phyloP scores from a whole-genome alignment of 257 asterid species.

The Penstemon eatonii region DNA sequence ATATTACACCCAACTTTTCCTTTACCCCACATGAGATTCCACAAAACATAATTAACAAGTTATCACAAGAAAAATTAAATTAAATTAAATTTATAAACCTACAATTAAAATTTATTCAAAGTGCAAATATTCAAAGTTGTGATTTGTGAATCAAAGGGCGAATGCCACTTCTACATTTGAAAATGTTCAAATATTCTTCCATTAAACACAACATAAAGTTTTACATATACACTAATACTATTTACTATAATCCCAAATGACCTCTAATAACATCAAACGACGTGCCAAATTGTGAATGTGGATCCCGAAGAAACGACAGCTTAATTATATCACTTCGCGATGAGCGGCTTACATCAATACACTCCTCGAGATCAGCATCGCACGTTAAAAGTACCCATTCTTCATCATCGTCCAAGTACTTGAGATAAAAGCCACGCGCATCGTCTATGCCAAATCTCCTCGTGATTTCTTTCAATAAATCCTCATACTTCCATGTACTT shows the following conservation, averaged over 20 bases:
- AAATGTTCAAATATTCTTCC: not conserved
- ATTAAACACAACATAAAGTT: not conserved
- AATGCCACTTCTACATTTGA: too few relatives aligned
- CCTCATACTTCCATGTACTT: slow-evolving; percentile 55
- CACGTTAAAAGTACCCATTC: slow-evolving; percentile 91
- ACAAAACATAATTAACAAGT: too few relatives aligned
- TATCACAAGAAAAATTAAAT: too few relatives aligned
- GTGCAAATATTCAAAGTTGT: too few relatives aligned
- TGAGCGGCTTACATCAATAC: slow-evolving; percentile 59
- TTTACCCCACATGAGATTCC: too few relatives aligned
- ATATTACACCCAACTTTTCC: too few relatives aligned
- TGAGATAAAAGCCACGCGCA: slow-evolving; percentile 51
- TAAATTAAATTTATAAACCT: too few relatives aligned
- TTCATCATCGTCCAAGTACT: slow-evolving; percentile 86
- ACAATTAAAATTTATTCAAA: too few relatives aligned
- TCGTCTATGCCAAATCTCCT: slow-evolving; percentile 64
- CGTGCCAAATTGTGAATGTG: slow-evolving; percentile 31
- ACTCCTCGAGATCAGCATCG: slow-evolving; percentile 86
- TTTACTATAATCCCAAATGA: slow-evolving; percentile 29
- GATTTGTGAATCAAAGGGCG: too few relatives aligned
- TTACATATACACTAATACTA: not conserved
- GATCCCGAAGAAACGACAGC: slow-evolving; percentile 47
- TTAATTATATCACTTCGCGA: slow-evolving; percentile 53
- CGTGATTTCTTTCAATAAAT: slow-evolving; percentile 55
- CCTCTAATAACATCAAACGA: slow-evolving; percentile 36